Conservation (phyloP, 306 rosid species). For the Gleditsia sinensis region DNA sequence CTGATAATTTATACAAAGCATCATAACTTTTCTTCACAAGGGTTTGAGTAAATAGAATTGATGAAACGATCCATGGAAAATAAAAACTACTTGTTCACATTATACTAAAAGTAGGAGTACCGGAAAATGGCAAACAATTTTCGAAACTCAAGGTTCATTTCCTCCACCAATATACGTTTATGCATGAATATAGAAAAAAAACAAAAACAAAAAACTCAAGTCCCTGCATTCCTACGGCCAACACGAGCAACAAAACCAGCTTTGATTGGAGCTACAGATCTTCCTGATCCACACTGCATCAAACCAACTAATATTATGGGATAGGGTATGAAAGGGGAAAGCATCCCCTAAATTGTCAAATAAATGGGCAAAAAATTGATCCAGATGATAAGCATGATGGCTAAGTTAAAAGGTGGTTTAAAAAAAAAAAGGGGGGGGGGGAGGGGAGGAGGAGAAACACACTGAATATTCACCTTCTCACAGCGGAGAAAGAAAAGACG, state of each 20-base stretch:
- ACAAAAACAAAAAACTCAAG: constrained; percentile 47
- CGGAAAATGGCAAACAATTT: neutral
- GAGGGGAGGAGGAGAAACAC: neutral
- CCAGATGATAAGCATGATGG: neutral
- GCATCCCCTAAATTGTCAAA: neutral
- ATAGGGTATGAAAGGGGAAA: neutral
- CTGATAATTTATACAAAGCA: neutral
- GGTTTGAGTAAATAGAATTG: neutral
- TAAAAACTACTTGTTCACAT: neutral
- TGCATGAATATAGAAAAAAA: neutral
- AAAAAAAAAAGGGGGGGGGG: neutral
- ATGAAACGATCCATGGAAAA: neutral
- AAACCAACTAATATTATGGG: neutral
- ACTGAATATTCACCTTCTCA: constrained; percentile 67
- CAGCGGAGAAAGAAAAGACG: constrained; percentile 94
- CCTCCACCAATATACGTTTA: neutral
- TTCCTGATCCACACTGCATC: constrained; percentile 87
- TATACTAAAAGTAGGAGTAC: neutral
- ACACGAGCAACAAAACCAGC: constrained; percentile 97
- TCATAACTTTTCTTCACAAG: neutral
- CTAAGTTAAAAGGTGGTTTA: neutral
- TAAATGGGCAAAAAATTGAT: neutral
- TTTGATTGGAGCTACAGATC: constrained; percentile 91
- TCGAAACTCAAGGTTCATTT: neutral
- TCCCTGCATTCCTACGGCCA: constrained; percentile 78